Evolutionary conservation across 768 basidiomycete species (phyloP).

Genomic region (Chalciporus piperatus): DNA sequence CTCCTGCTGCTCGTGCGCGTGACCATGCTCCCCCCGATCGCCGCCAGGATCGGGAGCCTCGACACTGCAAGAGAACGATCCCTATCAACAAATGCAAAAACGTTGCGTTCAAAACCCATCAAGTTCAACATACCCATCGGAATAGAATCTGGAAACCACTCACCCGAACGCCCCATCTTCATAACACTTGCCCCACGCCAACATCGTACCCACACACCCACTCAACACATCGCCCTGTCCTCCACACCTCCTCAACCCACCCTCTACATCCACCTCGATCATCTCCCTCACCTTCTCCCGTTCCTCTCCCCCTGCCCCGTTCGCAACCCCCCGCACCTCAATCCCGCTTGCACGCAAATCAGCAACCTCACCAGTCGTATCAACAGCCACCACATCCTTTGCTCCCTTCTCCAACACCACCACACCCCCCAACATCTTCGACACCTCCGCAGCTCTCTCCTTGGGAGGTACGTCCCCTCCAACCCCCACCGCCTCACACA

Average conservation of each 20-base stretch:
- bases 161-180: slow-evolving; percentile 83
- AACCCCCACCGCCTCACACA: slow-evolving; percentile 73
- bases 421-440: slow-evolving; percentile 76
- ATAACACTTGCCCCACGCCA: slow-evolving; percentile 96
- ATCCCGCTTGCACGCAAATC: slow-evolving; percentile 44
- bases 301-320: slow-evolving; percentile 41
- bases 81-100: slow-evolving; percentile 34
- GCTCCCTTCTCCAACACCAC: slow-evolving; percentile 89
- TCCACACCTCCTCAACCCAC: slow-evolving; percentile 89
- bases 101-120: neutral
- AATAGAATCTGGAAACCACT: slow-evolving; percentile 19
- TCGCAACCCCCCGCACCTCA: slow-evolving; percentile 36
- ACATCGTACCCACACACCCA: slow-evolving; percentile 81
- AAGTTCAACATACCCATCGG: neutral
- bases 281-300: slow-evolving; percentile 55
- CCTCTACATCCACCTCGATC: slow-evolving; percentile 63
- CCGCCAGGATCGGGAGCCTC: slow-evolving; percentile 78
- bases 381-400: slow-evolving; percentile 76
- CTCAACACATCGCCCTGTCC: slow-evolving; percentile 95
- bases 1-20: slow-evolving; percentile 79
- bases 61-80: slow-evolving; percentile 54
- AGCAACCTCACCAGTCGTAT: slow-evolving; percentile 58
- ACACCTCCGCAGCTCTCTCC: slow-evolving; percentile 67
- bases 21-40: slow-evolving; percentile 82
- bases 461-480: slow-evolving; percentile 48